Evolutionary conservation across 371 early-diverging fungal species (phyloP), one percentile per base, ranked within the genome.

Genomic region (Rhizopus sp.): DNA sequence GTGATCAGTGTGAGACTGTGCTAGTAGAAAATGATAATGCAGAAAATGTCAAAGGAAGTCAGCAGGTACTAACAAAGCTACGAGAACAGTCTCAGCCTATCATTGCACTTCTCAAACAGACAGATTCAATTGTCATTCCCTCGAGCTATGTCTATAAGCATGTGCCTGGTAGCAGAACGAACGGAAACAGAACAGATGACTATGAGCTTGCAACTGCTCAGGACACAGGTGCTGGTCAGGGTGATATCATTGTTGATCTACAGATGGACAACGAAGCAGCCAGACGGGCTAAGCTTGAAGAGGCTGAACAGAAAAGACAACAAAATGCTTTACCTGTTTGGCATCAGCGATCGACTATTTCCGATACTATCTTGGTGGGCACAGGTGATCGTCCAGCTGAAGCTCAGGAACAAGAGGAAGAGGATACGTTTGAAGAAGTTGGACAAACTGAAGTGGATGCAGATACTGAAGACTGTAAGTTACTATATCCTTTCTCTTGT

Each of bases 61-160:
- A 78, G 44, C 65, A 67, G 30, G 63, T 68, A 31, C 40, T 79
- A 10, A 63, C 73, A 3, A 57, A 88, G 56, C 81, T 95, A 46
- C 87, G 90, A 74, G 88, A 87, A 40, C 91, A 94, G 70, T 86
- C 88, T 42, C 80, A 84, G 47, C 90, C 93, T 0, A 92, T 96
- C 32, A 82, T 94, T 45, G 83, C 88, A 5, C 64, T 94, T 30
- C 70, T 96, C 16, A 92, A 92, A 60, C 79, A 86, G 61, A 92
- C 94, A 1, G 97, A 96, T 58, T 75, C 80, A 29, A 55, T 88
- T 15, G 77, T 78, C 15, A 89, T 92, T 38, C 88, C 89, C 6
- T 81, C 84, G 17, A 71, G 73, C 59, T 69, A 83, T 70, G 60
- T 78, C 48, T 64, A 80, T 69, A 62, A 74, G 41, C 56, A 81